These are phyloP conservation scores for Vinca minor DNA, from an alignment of 257 asterid species.

Conservation along the genomic window DNA sequence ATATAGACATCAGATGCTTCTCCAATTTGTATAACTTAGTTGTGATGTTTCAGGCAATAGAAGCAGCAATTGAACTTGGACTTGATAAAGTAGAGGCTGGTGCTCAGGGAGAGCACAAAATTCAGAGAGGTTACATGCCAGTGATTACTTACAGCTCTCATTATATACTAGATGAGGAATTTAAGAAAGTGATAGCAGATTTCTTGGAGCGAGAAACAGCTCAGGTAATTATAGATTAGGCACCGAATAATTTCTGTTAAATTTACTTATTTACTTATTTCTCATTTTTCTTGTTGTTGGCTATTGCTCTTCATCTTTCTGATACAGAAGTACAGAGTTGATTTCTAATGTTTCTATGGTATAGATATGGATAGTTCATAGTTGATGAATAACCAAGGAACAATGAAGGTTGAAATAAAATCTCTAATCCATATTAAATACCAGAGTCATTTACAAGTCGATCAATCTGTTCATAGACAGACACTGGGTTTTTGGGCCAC, in stretches of 20 bases:
- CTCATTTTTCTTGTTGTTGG: neutral
- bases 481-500: neutral
- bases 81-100: conserved; percentile 92
- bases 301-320: neutral
- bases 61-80: conserved; percentile 85
- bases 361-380: no score
- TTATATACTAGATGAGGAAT: conserved; percentile 64
- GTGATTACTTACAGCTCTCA: conserved; percentile 81
- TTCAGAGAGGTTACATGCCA: conserved; percentile 92
- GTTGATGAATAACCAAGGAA: neutral
- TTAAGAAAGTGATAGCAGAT: conserved; percentile 55
- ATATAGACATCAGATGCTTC: neutral
- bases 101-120: conserved; percentile 98
- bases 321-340: neutral
- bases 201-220: conserved; percentile 75
- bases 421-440: neutral
- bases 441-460: neutral
- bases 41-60: conserved; percentile 62
- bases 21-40: neutral
- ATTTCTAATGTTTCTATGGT: neutral
- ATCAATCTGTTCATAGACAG: neutral
- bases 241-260: neutral
- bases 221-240: conserved; percentile 40
- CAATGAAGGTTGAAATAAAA: neutral
- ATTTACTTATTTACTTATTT: neutral